Evolutionary conservation across 78 protist species (phyloP), one percentile per base, ranked within the genome.

Genomic region (Dictyostelium intermedium): DNA sequence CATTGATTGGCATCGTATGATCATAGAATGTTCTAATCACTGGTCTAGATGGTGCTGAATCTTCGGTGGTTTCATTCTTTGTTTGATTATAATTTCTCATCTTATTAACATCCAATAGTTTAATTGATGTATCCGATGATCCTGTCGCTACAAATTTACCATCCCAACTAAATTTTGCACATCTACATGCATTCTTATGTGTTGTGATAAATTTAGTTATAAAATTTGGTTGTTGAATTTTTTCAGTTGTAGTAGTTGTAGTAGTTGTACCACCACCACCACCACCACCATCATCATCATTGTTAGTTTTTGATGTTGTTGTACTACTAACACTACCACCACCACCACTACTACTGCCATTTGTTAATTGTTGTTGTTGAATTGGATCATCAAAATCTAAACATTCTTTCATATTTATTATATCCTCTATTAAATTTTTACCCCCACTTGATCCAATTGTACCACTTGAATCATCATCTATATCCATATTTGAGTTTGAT

Each of bases 91-190:
- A 91, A 47, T 87, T 79, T n/a, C 85, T 66, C 97, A 91, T 95
- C 37, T 82, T 80, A 27, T 82, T 84, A 7, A 91, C 97, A 70
- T 95, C 97, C 35, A 93, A 43, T 25, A 96, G 8, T 41, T 96
- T 96, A 10, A 96, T 95, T 1, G 96, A 91, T 7, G 96, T 89
- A 83, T 96, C 97, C 1, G 92, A 81, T n/a, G 95, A 91, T 1
- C 97, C 97, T 5, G 97, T 93, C 14, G 97, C 97, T 7, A 96
- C 96, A 47, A 76, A 73, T 63, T 81, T 93, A 16, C 97, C 97
- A 72, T 84, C 95, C 80, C 96, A 78, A 76, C 92, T 93, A 76
- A 96, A 96, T 18, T 50, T 89, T 47, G 96, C 96, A 53, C 87
- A 85, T 77, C 97, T 86, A 78, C 96, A 93, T 56, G 96, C 95